Base-by-base conservation (phyloP, 192 early-diverging fungal species). In the Podila horticola region DNA sequence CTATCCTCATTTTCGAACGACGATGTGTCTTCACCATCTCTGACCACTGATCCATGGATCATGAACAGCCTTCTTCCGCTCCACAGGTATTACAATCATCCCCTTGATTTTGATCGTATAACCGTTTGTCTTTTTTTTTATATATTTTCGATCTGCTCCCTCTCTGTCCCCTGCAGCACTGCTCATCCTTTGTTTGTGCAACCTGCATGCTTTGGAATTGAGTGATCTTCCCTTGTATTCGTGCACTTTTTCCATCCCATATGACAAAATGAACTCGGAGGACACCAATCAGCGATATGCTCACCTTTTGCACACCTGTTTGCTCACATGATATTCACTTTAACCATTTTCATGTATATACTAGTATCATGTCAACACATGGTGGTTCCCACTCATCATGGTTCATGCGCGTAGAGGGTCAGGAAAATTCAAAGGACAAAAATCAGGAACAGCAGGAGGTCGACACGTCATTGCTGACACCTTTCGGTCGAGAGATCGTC, bases 341-440 rank as follows among this genome's bases (percentile, higher is more conserved):
- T 48, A 41, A 59, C 22, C 17, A 20, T 22, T 28, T 7, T 20
- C 33, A 31, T 48, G 12, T 8, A 41, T 22, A 41, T 13, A 17
- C 26, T 69, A 81, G 77, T 29, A 34, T 81, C 24, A 73, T 72
- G 77, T 36, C 61, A 1, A 69, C 30, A 30, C 72, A 65, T 48
- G 71, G 59, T 31, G 77, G 77, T 28, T 59, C 77, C 20, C 48
- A n/a, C 17, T 66, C 71, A 33, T 81, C 77, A 5, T 81, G 77
- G 77, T 81, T 81, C 19, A 69, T 81, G 71, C 77, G 77, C 22
- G 77, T 81, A 20, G 55, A 71, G 17, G 77, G 71, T 45, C 29
- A 68, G 57, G 57, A 64, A 30, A 64, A 52, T 19, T 38, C 36
- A 29, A 66, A 59, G 28, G 64, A 36, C 22, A 45, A 69, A 29